Evolutionary conservation across 768 basidiomycete genomes (phyloP).

Genomic region (Goffeauzyma gilvescens): DNA sequence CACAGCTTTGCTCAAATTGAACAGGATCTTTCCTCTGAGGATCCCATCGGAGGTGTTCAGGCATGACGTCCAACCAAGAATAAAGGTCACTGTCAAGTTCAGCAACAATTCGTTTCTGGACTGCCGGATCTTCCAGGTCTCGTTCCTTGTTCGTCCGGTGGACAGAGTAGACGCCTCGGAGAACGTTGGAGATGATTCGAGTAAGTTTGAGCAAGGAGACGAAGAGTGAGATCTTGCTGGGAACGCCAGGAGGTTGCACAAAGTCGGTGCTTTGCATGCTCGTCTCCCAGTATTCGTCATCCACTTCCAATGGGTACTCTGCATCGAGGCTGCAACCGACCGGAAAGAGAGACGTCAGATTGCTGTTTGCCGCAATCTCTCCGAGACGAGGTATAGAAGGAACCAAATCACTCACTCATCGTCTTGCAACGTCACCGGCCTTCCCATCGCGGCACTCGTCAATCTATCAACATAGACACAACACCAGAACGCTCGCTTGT

Average conservation of each 20-base stretch:
- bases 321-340: constrained; percentile 47
- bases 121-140: constrained; percentile 14
- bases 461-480: constrained; percentile 31
- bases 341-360: not conserved
- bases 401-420: constrained; percentile 42
- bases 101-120: constrained; percentile 38
- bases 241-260: constrained; percentile 45
- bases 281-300: constrained; percentile 61
- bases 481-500: constrained; percentile 63
- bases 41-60: constrained; percentile 44
- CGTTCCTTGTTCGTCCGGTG: constrained; percentile 37
- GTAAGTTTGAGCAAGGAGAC: constrained; percentile 42
- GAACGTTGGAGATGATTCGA: constrained; percentile 44
- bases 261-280: constrained; percentile 41
- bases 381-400: constrained; percentile 13
- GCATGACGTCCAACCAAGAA: constrained; percentile 52
- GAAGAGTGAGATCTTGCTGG: constrained; percentile 43
- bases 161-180: constrained; percentile 51
- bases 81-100: constrained; percentile 52
- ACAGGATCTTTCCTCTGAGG: constrained; percentile 37
- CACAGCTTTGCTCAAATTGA: constrained; percentile 45
- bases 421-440: constrained; percentile 55
- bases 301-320: constrained; percentile 54
- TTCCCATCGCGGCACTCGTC: constrained; percentile 38
- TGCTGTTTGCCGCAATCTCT: not conserved